Conservation (phyloP, 495 filamentous ascomycete genomes). For the Aspergillus diversus region DNA sequence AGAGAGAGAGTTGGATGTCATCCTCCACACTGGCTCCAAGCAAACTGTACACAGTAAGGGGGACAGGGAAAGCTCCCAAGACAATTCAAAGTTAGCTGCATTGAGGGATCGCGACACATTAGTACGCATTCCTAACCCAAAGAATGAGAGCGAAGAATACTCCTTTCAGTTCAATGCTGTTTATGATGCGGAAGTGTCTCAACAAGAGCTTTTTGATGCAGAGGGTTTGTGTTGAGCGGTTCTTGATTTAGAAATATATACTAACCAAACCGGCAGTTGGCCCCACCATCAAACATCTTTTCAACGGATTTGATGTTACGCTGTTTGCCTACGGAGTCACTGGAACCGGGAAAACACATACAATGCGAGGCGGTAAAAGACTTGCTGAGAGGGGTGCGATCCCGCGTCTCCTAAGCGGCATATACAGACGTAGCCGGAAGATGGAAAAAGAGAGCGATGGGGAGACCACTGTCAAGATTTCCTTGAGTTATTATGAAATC, state of each 20-base stretch:
- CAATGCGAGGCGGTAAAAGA: constrained; percentile 93
- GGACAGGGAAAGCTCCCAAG: constrained; percentile 32
- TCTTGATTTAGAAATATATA: constrained; percentile 14
- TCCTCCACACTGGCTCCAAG: constrained; percentile 63
- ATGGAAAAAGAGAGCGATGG: constrained; percentile 82
- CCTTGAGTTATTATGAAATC: constrained; percentile 96
- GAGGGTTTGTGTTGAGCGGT: constrained; percentile 64
- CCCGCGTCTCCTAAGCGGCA: constrained; percentile 80
- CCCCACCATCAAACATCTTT: constrained; percentile 84
- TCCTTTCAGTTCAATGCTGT: constrained; percentile 95
- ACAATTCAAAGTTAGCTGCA: constrained; percentile 49
- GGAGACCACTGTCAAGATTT: constrained; percentile 72
- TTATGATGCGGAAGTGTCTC: constrained; percentile 76
- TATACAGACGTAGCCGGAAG: constrained; percentile 85
- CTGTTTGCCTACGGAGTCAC: constrained; percentile 97
- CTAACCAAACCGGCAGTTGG: constrained; percentile 55
- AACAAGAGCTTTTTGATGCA: constrained; percentile 83
- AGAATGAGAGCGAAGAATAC: constrained; percentile 88
- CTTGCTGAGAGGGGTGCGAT: constrained; percentile 90
- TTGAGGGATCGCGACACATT: constrained; percentile 63
- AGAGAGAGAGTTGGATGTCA: constrained; percentile 81
- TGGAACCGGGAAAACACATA: constrained; percentile 96
- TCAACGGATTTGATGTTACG: constrained; percentile 91
- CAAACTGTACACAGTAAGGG: constrained; percentile 27
- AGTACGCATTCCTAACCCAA: constrained; percentile 91